Percentiles rank a stretch among this genome's conserved stretches.
phyloP scores from a whole-genome alignment of 768 basidiomycete genomes.

The Pisolithus marmoratus region DNA sequence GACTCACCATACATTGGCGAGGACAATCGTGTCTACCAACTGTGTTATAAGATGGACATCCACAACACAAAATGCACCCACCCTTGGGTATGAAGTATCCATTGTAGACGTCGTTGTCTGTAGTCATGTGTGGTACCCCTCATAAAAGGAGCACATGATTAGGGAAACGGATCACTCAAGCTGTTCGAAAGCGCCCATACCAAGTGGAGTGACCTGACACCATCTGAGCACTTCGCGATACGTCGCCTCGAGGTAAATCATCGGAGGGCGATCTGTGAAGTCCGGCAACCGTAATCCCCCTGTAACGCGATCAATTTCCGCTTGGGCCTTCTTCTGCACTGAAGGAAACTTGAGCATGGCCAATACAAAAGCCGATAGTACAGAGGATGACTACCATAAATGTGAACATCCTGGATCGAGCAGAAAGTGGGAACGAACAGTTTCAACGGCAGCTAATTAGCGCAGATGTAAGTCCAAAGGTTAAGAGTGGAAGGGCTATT shows the following conservation, averaged over 20 bases:
- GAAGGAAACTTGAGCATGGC: slow-evolving; percentile 7
- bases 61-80: not conserved
- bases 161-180: not conserved
- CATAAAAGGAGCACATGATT: not conserved
- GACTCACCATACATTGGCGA: slow-evolving; percentile 15
- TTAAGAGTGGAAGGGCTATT: not conserved
- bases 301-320: slow-evolving; percentile 20
- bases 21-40: slow-evolving; percentile 7
- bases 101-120: slow-evolving; percentile 25
- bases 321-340: slow-evolving; percentile 17
- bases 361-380: slow-evolving; percentile 8
- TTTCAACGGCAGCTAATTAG: slow-evolving; percentile 15
- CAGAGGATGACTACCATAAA: slow-evolving; percentile 4
- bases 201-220: slow-evolving; percentile 20
- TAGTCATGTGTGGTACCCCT: slow-evolving; percentile 26
- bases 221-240: slow-evolving; percentile 20
- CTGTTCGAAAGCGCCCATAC: slow-evolving; percentile 3
- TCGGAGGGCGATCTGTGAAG: slow-evolving; percentile 15
- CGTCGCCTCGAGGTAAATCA: slow-evolving; percentile 21
- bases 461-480: not conserved
- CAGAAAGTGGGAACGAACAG: slow-evolving; percentile 7
- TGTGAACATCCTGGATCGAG: not conserved
- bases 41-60: not conserved
- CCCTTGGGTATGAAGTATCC: slow-evolving; percentile 30
- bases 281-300: slow-evolving; percentile 11